Percentiles rank a stretch among this genome's conserved stretches.
These are phyloP conservation scores for Creolimax fragrantissima DNA, from an alignment of 78 protist genomes.

Conservation along the genomic window DNA sequence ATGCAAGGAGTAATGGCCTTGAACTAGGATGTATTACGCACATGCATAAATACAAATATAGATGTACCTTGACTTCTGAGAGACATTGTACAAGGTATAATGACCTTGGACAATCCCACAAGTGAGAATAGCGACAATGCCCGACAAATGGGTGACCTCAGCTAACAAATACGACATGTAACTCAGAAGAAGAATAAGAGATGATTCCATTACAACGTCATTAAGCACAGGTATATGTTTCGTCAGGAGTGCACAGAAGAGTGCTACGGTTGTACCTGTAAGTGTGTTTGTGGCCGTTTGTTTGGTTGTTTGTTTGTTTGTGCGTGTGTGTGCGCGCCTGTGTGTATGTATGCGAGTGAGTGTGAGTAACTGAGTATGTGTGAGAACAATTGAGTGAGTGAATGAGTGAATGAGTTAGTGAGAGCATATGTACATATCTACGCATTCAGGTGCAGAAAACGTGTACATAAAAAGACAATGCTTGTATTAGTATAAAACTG, in stretches of 20 bases:
- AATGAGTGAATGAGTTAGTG: not conserved
- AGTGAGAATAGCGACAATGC: slow-evolving; percentile 62
- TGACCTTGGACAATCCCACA: slow-evolving; percentile 51
- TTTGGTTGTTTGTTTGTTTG: too few relatives aligned
- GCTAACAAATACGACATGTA: slow-evolving; percentile 23
- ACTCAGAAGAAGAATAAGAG: not conserved
- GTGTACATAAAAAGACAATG: too few relatives aligned
- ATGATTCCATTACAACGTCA: not conserved
- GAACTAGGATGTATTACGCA: not conserved
- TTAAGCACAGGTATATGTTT: not conserved
- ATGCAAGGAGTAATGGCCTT: too few relatives aligned
- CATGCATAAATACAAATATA: not conserved
- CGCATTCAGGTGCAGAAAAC: not conserved
- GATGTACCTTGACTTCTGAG: not conserved
- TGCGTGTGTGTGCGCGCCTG: not conserved
- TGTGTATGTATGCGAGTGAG: not conserved
- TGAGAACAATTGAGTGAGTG: not conserved
- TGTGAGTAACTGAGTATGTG: not conserved
- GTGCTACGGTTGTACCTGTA: not conserved
- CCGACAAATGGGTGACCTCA: slow-evolving; percentile 30
- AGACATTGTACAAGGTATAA: not conserved
- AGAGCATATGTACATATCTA: not conserved
- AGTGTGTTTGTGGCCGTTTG: too few relatives aligned
- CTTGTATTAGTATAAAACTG: too few relatives aligned
- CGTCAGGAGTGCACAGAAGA: not conserved